Base-by-base conservation (phyloP, 2,329 filamentous ascomycete genomes). In the Fusarium sp. region DNA sequence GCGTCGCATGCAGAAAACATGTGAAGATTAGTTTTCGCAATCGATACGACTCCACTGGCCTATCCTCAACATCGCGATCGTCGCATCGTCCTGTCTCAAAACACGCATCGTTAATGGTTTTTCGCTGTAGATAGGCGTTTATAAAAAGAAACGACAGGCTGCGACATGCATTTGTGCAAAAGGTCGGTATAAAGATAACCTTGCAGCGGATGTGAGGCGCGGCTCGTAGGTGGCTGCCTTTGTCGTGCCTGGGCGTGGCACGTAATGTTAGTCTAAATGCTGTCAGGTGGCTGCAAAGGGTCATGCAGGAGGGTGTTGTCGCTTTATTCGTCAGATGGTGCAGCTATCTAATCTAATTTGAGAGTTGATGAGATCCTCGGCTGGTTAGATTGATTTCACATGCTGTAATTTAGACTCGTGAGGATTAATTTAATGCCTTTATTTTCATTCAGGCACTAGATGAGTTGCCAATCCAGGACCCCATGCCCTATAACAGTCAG, bases 191-290 rank as follows among this genome's bases (percentile, higher is more conserved):
- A 22, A 13, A 64, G 61, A 64, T 64, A 52, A 64, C 22, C 59
- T 64, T 47, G 52, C 61, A 64, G 59, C 30, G 13, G n/a, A 30
- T 23, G 11, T 27, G 46, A 30, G 58, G 58, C 58, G 53, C 57
- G 53, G 45, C 22, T 61, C 22, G 37, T 61, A 40, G 32, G 58
- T 62, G 58, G 58, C 58, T 63, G 39, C 27, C 13, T 33, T 22
- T 63, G 54, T 40, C 41, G 65, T 68, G 48, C 65, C 65, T 66
- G 61, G 65, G 41, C 46, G 57, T 48, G 64, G 61, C 45, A 64
- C 64, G 27, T 11, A 30, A 25, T 10, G 27, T 11, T 30, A 30
- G 27, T 30, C 50, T 45, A 33, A 40, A 56, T 17, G 15, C 40
- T 35, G 32, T 61, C 49, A 58, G 49, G 52, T 48, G 65, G 25